Evolutionary conservation across 2,329 filamentous ascomycete genomes (phyloP).

Genomic region (Aciculosporium take): DNA sequence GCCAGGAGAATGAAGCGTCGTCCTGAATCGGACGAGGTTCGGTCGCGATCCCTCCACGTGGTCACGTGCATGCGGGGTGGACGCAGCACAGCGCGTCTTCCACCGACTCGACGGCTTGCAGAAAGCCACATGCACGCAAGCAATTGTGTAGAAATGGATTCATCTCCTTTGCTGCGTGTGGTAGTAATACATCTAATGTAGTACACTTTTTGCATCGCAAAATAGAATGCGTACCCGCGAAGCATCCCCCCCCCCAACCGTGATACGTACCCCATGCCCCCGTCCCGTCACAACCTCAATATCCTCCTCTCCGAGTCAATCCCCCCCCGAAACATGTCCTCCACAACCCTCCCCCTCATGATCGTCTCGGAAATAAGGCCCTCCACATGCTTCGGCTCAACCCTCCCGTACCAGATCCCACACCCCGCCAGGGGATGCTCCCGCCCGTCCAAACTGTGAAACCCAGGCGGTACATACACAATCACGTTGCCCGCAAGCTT

Average conservation of each 20-base stretch:
- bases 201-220: too few relatives aligned
- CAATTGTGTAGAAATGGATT: too few relatives aligned
- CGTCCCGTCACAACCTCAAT: constrained; percentile 24
- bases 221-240: too few relatives aligned
- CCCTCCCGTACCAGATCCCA: constrained; percentile 71
- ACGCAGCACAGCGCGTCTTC: neutral
- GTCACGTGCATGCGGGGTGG: constrained; percentile 3
- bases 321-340: constrained; percentile 58
- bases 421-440: constrained; percentile 49
- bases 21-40: neutral
- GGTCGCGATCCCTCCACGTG: constrained; percentile 1
- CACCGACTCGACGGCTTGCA: too few relatives aligned
- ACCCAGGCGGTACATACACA: constrained; percentile 54
- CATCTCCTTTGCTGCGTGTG: neutral
- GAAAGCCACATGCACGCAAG: too few relatives aligned
- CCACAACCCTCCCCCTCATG: constrained; percentile 49
- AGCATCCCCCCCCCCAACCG: too few relatives aligned
- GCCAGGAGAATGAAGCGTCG: neutral
- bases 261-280: too few relatives aligned
- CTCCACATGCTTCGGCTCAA: constrained; percentile 62
- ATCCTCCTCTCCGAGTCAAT: constrained; percentile 43
- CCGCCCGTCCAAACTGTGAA: constrained; percentile 25
- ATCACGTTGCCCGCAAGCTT: constrained; percentile 80
- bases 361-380: constrained; percentile 62
- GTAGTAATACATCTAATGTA: neutral